phyloP scores from a whole-genome alignment of 306 rosid genomes.

The Cicer yamashitae region DNA sequence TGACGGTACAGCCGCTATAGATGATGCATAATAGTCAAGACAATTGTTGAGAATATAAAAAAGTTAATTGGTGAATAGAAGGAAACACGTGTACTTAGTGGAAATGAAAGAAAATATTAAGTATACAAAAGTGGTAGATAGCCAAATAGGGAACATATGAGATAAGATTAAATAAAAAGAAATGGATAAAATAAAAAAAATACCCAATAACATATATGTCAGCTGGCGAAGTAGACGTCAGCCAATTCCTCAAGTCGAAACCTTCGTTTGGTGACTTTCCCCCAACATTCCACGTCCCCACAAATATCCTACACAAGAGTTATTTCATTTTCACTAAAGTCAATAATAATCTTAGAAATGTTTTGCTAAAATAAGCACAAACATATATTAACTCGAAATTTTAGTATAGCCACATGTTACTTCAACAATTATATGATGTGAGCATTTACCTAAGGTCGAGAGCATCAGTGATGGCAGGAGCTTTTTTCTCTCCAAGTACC shows the following conservation, averaged over 20 bases:
- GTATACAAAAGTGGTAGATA: slow-evolving; percentile 4
- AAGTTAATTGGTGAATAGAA: not conserved
- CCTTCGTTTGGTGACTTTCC: slow-evolving; percentile 79
- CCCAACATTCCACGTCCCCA: slow-evolving; percentile 98
- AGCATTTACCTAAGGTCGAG: slow-evolving; percentile 58
- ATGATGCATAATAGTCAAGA: not conserved
- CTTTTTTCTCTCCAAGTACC: slow-evolving; percentile 36
- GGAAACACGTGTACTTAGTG: slow-evolving; percentile 1
- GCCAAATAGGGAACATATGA: not conserved
- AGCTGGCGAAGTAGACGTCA: slow-evolving; percentile 63
- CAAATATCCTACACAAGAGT: slow-evolving; percentile 64
- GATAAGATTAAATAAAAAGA: slow-evolving; percentile 9
- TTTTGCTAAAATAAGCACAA: not conserved
- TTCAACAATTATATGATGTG: slow-evolving; percentile 32
- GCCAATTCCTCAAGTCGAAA: slow-evolving; percentile 77
- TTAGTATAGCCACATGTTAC: slow-evolving; percentile 29
- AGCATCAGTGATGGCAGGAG: slow-evolving; percentile 37
- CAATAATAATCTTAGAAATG: slow-evolving; percentile 1
- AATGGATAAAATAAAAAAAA: not conserved
- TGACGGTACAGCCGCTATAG: not conserved
- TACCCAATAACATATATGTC: slow-evolving; percentile 89
- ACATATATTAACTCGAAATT: not conserved
- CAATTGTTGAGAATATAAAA: not conserved
- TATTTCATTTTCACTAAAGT: slow-evolving; percentile 13
- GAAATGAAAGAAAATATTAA: not conserved